phyloP scores from a whole-genome alignment of 371 early-diverging fungal genomes.

The Syncephalastrum sp. region DNA sequence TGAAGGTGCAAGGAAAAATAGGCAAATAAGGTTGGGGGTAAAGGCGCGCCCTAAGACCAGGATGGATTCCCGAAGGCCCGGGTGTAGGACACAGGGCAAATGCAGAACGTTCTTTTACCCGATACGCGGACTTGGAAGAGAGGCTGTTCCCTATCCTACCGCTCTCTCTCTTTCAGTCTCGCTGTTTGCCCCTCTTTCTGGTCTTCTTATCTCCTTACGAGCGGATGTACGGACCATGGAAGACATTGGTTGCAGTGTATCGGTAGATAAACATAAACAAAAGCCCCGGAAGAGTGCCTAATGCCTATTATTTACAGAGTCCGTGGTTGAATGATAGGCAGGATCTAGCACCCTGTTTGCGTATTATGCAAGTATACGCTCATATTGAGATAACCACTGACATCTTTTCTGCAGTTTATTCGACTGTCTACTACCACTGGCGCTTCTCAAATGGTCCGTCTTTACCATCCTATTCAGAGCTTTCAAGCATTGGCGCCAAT shows the following conservation, averaged over 20 bases:
- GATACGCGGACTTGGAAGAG: no score
- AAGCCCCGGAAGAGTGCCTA: background rate
- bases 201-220: background rate
- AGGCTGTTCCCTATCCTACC: no score
- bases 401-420: constrained; percentile 7
- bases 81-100: no score
- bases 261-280: constrained; percentile 13
- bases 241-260: constrained; percentile 15
- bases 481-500: constrained; percentile 8
- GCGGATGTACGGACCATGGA: background rate
- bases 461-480: constrained; percentile 2
- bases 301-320: constrained; percentile 9
- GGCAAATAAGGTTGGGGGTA: no score
- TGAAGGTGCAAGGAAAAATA: no score
- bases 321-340: constrained; percentile 17
- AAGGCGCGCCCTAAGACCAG: no score
- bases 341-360: constrained; percentile 27
- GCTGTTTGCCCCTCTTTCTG: background rate
- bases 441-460: constrained; percentile 11
- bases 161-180: background rate
- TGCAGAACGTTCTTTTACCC: no score
- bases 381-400: background rate
- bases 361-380: constrained; percentile 16
- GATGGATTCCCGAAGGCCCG: no score
- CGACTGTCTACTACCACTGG: constrained; percentile 15